These are phyloP conservation scores for Xylariaceae sp. DNA, from an alignment of 2,329 filamentous ascomycete genomes.

Conservation along the genomic window DNA sequence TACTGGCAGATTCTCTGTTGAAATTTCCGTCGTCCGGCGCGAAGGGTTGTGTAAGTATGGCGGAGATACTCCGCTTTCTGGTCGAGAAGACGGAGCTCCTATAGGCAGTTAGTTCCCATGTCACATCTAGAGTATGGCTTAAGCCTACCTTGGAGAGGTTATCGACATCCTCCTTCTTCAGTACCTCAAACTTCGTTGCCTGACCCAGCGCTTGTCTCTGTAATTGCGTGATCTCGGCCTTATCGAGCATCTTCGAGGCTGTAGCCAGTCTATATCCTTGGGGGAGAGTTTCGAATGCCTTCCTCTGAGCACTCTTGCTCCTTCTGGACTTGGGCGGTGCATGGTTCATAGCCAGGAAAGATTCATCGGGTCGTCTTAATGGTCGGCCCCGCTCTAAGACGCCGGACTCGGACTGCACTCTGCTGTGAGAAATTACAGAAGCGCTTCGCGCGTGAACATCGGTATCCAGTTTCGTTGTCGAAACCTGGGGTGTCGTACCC, in stretches of 20 bases:
- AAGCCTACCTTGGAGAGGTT: conserved; percentile 53
- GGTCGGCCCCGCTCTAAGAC: conserved; percentile 60
- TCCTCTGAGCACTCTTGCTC: conserved; percentile 47
- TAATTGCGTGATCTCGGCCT: conserved; percentile 46
- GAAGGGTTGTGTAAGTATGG: conserved; percentile 68
- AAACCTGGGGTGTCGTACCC: conserved; percentile 27
- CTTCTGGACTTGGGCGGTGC: conserved; percentile 41
- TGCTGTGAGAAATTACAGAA: conserved; percentile 38
- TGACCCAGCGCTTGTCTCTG: conserved; percentile 59
- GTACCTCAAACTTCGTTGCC: conserved; percentile 59
- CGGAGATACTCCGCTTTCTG: conserved; percentile 74
- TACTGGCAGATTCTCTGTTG: conserved; percentile 74
- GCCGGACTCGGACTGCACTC: conserved; percentile 53
- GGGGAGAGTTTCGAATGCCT: conserved; percentile 57
- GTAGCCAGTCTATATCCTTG: conserved; percentile 51
- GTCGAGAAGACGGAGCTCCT: conserved; percentile 72
- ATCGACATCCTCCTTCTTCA: conserved; percentile 58
- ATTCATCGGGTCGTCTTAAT: conserved; percentile 46
- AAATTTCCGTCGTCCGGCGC: conserved; percentile 69
- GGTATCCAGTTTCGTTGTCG: conserved; percentile 30
- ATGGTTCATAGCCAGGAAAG: conserved; percentile 33
- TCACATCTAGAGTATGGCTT: background rate
- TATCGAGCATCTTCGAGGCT: conserved; percentile 44
- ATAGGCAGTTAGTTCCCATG: background rate
- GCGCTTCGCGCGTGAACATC: conserved; percentile 23